Evolutionary conservation across 1,139 yeast genomes (phyloP).

Genomic region (Candida smagusa): DNA sequence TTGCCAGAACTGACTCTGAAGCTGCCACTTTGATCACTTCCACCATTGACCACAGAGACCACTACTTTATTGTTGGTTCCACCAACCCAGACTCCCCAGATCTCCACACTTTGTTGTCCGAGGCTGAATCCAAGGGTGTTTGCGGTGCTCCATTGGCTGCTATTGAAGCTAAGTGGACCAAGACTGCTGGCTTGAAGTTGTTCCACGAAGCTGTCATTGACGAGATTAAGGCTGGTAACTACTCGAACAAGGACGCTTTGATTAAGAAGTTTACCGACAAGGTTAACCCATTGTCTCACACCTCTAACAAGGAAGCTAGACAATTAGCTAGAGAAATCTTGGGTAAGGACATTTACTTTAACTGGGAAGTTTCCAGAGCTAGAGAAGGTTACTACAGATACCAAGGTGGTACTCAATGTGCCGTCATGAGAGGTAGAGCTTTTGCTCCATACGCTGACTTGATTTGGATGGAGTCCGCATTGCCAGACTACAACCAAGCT

Average conservation of each 20-base stretch:
- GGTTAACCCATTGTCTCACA: constrained; percentile 72
- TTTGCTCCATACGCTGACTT: constrained; percentile 93
- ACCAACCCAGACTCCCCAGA: constrained; percentile 80
- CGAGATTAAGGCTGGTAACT: constrained; percentile 62
- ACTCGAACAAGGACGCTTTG: constrained; percentile 62
- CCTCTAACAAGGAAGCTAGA: constrained; percentile 80
- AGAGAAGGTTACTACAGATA: constrained; percentile 98
- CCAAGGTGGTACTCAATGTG: constrained; percentile 96
- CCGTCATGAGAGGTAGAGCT: constrained; percentile 95
- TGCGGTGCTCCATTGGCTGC: constrained; percentile 67
- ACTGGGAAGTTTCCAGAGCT: constrained; percentile 96
- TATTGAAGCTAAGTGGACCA: constrained; percentile 81
- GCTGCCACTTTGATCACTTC: constrained; percentile 94
- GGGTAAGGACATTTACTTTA: constrained; percentile 83
- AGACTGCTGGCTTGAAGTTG: constrained; percentile 79
- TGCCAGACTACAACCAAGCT: constrained; percentile 92
- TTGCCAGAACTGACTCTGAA: constrained; percentile 96
- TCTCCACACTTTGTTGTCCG: constrained; percentile 73
- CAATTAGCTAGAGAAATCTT: constrained; percentile 70
- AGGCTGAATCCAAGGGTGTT: constrained; percentile 74
- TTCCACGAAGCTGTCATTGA: constrained; percentile 92
- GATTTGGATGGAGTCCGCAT: constrained; percentile 98
- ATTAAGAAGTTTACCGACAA: constrained; percentile 63
- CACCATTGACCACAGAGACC: constrained; percentile 92
- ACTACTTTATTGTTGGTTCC: constrained; percentile 85